These are phyloP conservation scores for Trichopus zeylanicus DNA, from an alignment of 116 monocot species.

Conservation along the genomic window DNA sequence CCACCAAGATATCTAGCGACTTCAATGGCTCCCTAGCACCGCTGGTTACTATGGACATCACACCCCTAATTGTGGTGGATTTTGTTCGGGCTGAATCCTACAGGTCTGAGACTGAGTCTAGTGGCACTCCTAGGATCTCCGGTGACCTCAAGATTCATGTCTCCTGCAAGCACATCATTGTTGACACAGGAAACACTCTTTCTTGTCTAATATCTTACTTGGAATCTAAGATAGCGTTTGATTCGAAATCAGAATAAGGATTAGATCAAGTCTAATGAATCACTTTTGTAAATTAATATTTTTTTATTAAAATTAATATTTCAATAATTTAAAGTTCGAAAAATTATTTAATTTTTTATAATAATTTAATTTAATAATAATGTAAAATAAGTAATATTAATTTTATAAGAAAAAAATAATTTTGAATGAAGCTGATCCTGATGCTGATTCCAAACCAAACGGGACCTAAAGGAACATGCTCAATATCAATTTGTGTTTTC, in stretches of 20 bases:
- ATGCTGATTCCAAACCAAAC: no score
- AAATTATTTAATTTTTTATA: no score
- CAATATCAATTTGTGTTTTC: slow-evolving; percentile 76
- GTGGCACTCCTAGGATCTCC: slow-evolving; percentile 49
- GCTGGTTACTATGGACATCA: slow-evolving; percentile 51
- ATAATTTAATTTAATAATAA: no score
- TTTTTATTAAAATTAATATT: no score
- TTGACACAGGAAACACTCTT: slow-evolving; percentile 80
- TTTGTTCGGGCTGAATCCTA: slow-evolving; percentile 84
- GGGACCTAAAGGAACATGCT: slow-evolving; percentile 71
- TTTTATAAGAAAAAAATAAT: no score
- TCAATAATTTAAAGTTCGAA: no score
- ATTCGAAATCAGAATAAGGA: no score
- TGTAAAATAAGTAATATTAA: no score
- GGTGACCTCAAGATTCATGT: slow-evolving; percentile 74
- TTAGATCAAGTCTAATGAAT: no score
- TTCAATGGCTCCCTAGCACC: slow-evolving; percentile 9
- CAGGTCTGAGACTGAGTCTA: slow-evolving; percentile 65
- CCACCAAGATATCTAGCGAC: slow-evolving; percentile 32
- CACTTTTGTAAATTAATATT: no score
- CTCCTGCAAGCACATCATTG: slow-evolving; percentile 77
- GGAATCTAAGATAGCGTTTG: no score
- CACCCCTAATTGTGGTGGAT: slow-evolving; percentile 52
- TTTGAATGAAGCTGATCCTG: no score
- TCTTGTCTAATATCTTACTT: slow-evolving; percentile 55